Percentiles rank a stretch among this genome's conserved stretches.
These are phyloP conservation scores for Galium porrigens DNA, from an alignment of 305 asterid genomes.

Conservation along the genomic window DNA sequence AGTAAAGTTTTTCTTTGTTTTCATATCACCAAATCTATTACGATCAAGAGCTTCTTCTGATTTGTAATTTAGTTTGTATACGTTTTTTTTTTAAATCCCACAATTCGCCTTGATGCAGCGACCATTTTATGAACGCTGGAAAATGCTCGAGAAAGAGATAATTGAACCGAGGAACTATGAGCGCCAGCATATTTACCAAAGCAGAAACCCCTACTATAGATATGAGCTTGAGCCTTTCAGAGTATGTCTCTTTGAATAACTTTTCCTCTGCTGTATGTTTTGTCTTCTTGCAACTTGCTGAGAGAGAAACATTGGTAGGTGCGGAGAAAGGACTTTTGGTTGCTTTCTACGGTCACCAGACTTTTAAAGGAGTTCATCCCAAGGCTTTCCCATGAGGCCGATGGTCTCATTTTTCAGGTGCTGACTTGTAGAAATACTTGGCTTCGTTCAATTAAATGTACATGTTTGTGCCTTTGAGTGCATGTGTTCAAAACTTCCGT, in stretches of 20 bases:
- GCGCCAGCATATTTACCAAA: constrained; percentile 50
- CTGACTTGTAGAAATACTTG: background rate
- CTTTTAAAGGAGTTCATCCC: constrained; percentile 83
- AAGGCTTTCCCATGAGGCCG: constrained; percentile 85
- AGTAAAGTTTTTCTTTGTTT: too few species aligned
- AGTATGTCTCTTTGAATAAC: constrained; percentile 28
- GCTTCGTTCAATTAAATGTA: constrained; percentile 3
- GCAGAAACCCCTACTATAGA: constrained; percentile 61
- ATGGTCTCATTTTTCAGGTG: constrained; percentile 96
- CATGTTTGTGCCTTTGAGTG: background rate
- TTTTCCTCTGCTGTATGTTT: background rate
- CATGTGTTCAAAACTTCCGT: background rate
- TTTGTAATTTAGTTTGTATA: background rate
- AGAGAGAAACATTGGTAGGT: constrained; percentile 42
- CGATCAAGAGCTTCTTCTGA: background rate
- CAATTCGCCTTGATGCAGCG: constrained; percentile 33
- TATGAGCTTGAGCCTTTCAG: constrained; percentile 93
- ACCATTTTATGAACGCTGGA: constrained; percentile 90
- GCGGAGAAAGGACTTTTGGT: constrained; percentile 90
- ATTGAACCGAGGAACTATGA: constrained; percentile 78
- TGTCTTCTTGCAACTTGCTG: constrained; percentile 18
- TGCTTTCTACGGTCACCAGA: constrained; percentile 77
- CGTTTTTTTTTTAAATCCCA: background rate
- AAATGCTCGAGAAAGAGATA: constrained; percentile 83
- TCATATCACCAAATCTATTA: background rate